Conservation (phyloP, 257 asterid genomes). For the Voacanga thouarsii region DNA sequence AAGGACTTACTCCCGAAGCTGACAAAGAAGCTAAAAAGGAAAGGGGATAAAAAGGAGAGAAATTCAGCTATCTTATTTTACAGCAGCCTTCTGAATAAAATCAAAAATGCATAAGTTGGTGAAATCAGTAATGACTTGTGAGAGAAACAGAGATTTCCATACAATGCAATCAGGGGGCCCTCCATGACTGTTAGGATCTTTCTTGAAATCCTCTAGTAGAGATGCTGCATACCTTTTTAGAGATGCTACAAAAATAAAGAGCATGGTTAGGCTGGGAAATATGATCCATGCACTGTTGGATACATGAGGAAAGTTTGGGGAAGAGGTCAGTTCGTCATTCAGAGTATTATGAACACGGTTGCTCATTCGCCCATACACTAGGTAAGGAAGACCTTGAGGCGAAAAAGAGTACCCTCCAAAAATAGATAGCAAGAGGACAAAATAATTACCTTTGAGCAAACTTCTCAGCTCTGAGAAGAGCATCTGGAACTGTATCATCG, state of each 20-base stretch:
- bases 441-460: slow-evolving; percentile 65
- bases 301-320: not conserved
- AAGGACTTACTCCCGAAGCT: slow-evolving; percentile 81
- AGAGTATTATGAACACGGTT: not conserved
- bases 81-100: slow-evolving; percentile 1
- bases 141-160: slow-evolving; percentile 14
- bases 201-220: slow-evolving; percentile 82
- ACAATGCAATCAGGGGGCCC: slow-evolving; percentile 97
- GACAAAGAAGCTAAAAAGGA: slow-evolving; percentile 71
- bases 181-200: slow-evolving; percentile 87
- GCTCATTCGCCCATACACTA: no score
- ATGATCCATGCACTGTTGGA: slow-evolving; percentile 1
- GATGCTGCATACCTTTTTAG: slow-evolving; percentile 59
- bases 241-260: not conserved
- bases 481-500: slow-evolving; percentile 79
- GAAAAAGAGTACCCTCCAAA: not conserved
- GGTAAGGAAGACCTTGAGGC: not conserved
- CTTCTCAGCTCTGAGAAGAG: slow-evolving; percentile 71
- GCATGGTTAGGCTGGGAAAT: not conserved
- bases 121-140: not conserved
- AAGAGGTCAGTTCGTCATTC: not conserved
- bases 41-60: slow-evolving; percentile 8
- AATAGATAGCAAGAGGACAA: not conserved
- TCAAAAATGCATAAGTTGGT: not conserved
- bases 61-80: not conserved